Percentiles rank a stretch among this genome's conserved stretches.
Evolutionary conservation across 495 filamentous ascomycete genomes (phyloP).

Genomic region (Xylaria venustula): DNA sequence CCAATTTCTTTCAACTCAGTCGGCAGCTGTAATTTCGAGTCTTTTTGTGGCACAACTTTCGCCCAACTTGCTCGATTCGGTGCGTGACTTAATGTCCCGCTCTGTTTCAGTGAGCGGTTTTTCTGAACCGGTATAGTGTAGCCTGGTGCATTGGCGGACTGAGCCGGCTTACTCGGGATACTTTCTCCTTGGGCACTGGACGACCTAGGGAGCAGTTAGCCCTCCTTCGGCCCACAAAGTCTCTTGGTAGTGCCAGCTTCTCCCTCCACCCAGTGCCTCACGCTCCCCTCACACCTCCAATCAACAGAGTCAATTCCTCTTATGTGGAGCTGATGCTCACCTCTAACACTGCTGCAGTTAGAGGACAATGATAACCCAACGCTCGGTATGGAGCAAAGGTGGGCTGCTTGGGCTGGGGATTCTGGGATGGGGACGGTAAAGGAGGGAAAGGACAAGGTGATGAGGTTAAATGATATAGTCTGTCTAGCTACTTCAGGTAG

Average conservation of each 20-base stretch:
- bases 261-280: slow-evolving; percentile 7
- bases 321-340: slow-evolving; percentile 4
- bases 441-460: neutral
- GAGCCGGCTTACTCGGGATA: neutral
- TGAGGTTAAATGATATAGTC: neutral
- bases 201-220: neutral
- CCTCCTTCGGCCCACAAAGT: neutral
- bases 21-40: neutral
- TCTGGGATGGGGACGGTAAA: neutral
- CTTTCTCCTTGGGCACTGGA: slow-evolving; percentile 3
- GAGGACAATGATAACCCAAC: neutral
- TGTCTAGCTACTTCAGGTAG: slow-evolving; percentile 5
- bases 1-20: neutral
- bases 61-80: neutral
- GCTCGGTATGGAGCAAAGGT: neutral
- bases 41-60: neutral
- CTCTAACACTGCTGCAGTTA: neutral
- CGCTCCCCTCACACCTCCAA: neutral
- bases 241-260: slow-evolving; percentile 1
- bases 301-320: neutral
- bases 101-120: slow-evolving; percentile 1
- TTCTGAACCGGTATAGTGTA: neutral
- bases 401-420: neutral
- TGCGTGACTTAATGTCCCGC: neutral
- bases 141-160: neutral